Percentiles rank a stretch among this genome's conserved stretches.
These are phyloP conservation scores for Pseudomonodictys pantanalensis DNA, from an alignment of 495 filamentous ascomycete species.

Conservation along the genomic window DNA sequence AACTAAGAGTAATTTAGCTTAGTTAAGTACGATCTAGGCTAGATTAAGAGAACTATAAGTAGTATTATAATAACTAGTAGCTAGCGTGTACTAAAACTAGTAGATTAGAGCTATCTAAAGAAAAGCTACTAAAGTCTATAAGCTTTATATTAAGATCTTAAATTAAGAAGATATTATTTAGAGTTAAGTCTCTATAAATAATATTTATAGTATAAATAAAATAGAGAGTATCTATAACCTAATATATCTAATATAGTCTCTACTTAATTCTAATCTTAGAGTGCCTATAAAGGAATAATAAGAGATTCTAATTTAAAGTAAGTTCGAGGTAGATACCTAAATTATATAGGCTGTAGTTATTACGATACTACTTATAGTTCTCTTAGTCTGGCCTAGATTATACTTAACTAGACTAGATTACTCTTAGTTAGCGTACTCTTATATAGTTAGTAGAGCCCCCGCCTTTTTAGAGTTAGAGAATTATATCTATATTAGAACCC, in stretches of 20 bases:
- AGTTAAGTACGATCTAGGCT: no score
- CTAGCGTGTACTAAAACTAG: slow-evolving; percentile 29
- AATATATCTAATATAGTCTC: slow-evolving; percentile 6
- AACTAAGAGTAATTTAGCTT: no score
- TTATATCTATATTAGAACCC: no score
- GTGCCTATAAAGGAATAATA: not conserved
- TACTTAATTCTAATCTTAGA: slow-evolving; percentile 2
- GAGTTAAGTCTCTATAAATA: slow-evolving; percentile 31
- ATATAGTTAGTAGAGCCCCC: no score
- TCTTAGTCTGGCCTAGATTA: no score
- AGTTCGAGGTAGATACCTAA: slow-evolving; percentile 11
- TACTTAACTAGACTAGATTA: no score
- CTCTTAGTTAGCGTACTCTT: no score
- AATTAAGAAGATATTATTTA: slow-evolving; percentile 35
- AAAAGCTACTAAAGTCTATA: slow-evolving; percentile 40
- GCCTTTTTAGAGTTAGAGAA: no score
- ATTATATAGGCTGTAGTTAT: slow-evolving; percentile 6
- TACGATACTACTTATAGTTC: no score
- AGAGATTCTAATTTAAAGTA: slow-evolving; percentile 7
- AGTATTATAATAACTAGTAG: no score
- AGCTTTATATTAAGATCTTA: slow-evolving; percentile 31
- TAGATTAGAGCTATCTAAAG: slow-evolving; percentile 27
- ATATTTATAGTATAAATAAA: slow-evolving; percentile 20
- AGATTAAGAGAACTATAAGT: no score
- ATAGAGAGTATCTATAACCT: slow-evolving; percentile 13